Conservation (phyloP, 2,329 filamentous ascomycete species). For the Fusarium denticulatum region DNA sequence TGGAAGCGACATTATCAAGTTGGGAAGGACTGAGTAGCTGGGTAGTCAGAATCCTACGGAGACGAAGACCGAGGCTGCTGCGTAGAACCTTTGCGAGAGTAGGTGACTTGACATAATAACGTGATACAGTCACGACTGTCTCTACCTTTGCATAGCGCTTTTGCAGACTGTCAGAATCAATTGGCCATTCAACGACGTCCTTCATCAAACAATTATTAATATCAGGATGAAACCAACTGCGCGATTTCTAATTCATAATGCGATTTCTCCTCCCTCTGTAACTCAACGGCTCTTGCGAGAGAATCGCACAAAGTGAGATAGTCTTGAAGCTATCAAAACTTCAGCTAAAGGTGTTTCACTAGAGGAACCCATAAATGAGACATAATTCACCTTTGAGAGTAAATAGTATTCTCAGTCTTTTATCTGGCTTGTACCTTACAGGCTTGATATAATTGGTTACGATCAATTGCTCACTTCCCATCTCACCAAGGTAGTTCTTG, state of each 20-base stretch:
- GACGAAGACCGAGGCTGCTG: constrained; percentile 1
- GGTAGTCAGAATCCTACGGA: constrained; percentile 37
- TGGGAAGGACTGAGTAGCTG: constrained; percentile 70
- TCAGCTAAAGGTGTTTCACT: no score
- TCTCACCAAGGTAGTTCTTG: background rate
- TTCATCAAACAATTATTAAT: background rate
- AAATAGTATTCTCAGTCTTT: no score
- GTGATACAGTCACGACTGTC: background rate
- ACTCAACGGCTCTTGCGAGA: background rate
- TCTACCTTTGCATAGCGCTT: background rate
- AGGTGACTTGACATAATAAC: background rate
- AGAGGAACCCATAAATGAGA: background rate
- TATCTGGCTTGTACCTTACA: background rate
- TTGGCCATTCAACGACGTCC: background rate
- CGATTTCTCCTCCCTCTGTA: background rate
- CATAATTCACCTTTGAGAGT: background rate
- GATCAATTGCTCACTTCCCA: background rate
- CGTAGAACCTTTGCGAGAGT: background rate
- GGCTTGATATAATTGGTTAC: background rate
- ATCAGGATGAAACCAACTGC: background rate
- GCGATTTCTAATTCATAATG: background rate
- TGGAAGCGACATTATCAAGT: constrained; percentile 69
- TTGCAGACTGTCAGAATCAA: background rate
- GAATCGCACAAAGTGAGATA: no score
- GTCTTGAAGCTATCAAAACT: background rate